Percentiles rank a stretch among this genome's conserved stretches.
Evolutionary conservation across 2,329 filamentous ascomycete species (phyloP).

Genomic region (Capronia coronata): DNA sequence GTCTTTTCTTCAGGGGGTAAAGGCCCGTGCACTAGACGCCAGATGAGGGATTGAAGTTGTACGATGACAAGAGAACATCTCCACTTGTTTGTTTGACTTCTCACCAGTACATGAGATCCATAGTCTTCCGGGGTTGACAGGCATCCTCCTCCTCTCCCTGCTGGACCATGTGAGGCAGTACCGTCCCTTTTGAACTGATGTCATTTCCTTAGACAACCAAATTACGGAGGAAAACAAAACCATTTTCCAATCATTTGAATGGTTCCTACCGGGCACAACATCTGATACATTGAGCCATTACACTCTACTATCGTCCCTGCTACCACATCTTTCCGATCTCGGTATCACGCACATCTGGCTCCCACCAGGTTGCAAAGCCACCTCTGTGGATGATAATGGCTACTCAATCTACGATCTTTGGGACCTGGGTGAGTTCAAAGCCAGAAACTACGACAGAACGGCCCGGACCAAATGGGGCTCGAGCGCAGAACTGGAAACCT

Average conservation of each 20-base stretch:
- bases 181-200: too few relatives aligned
- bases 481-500: constrained; percentile 52
- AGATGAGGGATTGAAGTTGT: too few relatives aligned
- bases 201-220: background rate
- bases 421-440: constrained; percentile 65
- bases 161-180: too few relatives aligned
- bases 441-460: constrained; percentile 51
- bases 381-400: constrained; percentile 53
- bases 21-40: background rate
- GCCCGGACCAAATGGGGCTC: constrained; percentile 60
- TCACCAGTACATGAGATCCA: background rate
- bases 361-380: constrained; percentile 64
- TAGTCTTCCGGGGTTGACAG: background rate
- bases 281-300: constrained; percentile 48
- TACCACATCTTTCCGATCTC: constrained; percentile 52
- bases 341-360: constrained; percentile 62
- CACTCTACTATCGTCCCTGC: constrained; percentile 47
- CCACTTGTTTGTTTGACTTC: too few relatives aligned
- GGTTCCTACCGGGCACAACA: constrained; percentile 51
- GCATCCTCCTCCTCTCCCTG: background rate
- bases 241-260: constrained; percentile 66
- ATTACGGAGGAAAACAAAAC: constrained; percentile 44
- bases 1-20: background rate
- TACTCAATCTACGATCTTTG: constrained; percentile 66
- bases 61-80: too few relatives aligned